Evolutionary conservation across 768 basidiomycete species (phyloP).

Genomic region (Collybia sordida): DNA sequence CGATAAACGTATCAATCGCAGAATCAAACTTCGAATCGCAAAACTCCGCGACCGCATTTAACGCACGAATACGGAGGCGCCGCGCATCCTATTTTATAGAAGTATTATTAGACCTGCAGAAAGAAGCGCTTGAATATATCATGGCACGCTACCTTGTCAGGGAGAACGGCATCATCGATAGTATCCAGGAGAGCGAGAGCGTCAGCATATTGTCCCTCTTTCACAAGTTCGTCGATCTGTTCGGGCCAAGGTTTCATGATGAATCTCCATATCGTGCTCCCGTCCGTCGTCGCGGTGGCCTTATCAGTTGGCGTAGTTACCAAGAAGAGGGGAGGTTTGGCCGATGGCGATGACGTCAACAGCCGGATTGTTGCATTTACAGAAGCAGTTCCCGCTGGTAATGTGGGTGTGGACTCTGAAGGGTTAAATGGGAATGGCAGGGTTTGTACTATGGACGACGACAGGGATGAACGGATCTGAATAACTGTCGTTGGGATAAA

Average conservation of each 20-base stretch:
- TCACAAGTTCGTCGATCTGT: slow-evolving; percentile 83
- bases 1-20: slow-evolving; percentile 86
- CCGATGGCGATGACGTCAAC: slow-evolving; percentile 52
- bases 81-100: slow-evolving; percentile 45
- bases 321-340: slow-evolving; percentile 58
- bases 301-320: slow-evolving; percentile 78
- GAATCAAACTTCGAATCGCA: slow-evolving; percentile 63
- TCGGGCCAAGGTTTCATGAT: slow-evolving; percentile 71
- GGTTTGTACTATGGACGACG: slow-evolving; percentile 58
- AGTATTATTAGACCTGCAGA: slow-evolving; percentile 7
- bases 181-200: slow-evolving; percentile 78
- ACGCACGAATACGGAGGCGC: slow-evolving; percentile 57
- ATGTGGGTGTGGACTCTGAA: slow-evolving; percentile 24
- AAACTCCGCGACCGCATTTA: slow-evolving; percentile 82
- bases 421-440: slow-evolving; percentile 60
- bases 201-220: slow-evolving; percentile 66
- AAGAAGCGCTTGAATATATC: not conserved
- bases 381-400: slow-evolving; percentile 22
- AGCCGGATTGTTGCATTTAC: slow-evolving; percentile 59
- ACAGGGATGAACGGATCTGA: slow-evolving; percentile 72
- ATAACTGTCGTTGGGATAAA: slow-evolving; percentile 58
- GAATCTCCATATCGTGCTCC: slow-evolving; percentile 78
- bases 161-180: slow-evolving; percentile 55
- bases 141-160: slow-evolving; percentile 57
- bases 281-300: slow-evolving; percentile 60